Evolutionary conservation across 805 yeast genomes (phyloP).

Genomic region (Kurtzmaniella fragi): DNA sequence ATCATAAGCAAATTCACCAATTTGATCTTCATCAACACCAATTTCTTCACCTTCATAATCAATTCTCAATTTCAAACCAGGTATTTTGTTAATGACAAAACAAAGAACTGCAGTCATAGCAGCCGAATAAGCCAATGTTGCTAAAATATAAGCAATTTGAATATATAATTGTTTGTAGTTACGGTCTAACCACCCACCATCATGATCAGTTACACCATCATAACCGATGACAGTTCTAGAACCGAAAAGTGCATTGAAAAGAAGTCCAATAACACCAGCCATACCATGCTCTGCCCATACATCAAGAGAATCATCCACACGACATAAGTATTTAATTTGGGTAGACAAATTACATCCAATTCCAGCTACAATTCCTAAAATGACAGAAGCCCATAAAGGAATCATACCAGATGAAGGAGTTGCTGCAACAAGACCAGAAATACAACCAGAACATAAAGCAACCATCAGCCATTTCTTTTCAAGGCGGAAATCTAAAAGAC

Average conservation of each 20-base stretch:
- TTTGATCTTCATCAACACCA: conserved; percentile 95
- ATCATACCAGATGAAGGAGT: conserved; percentile 92
- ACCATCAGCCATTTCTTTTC: conserved; percentile 93
- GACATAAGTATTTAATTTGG: conserved; percentile 71
- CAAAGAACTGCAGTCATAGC: conserved; percentile 78
- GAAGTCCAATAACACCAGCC: conserved; percentile 85
- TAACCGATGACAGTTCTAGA: conserved; percentile 85
- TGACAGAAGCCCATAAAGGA: conserved; percentile 85
- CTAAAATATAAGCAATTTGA: conserved; percentile 79
- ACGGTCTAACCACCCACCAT: conserved; percentile 89
- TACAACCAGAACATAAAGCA: conserved; percentile 91
- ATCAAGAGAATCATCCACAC: conserved; percentile 91
- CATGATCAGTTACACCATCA: conserved; percentile 79
- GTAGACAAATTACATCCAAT: conserved; percentile 86
- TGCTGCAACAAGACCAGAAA: conserved; percentile 94
- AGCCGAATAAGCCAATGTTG: conserved; percentile 67
- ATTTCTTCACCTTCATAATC: conserved; percentile 78
- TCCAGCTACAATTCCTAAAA: conserved; percentile 79
- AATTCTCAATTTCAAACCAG: conserved; percentile 77
- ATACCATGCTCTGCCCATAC: conserved; percentile 98
- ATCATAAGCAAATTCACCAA: conserved; percentile 98
- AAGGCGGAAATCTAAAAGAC: conserved; percentile 79
- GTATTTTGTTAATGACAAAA: conserved; percentile 67
- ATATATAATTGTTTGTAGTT: conserved; percentile 89
- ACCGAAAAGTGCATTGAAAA: conserved; percentile 88